Base-by-base conservation (phyloP, 345 rosid genomes). In the Rhodamnia rubescens region DNA sequence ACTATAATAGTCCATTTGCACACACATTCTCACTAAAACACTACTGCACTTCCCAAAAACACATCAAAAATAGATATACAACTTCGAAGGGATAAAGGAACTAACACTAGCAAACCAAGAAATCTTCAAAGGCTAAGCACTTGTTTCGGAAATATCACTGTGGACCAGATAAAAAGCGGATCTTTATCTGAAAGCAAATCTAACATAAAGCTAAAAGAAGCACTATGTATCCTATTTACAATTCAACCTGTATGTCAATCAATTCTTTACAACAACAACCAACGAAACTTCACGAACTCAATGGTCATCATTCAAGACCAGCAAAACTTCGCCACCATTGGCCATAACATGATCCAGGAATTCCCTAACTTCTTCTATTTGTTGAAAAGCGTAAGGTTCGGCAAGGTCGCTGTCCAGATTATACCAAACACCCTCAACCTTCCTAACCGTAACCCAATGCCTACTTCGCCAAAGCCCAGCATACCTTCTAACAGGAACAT, bases 391-490 rank as follows among this genome's bases (percentile, higher is more conserved):
- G 10, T 69, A 54, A 59, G 97, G 96, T 51, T 88, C 82, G 78
- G 50, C 9, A 29, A 96, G 96, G 90, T 98, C 98, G 90, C 99
- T 95, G 69, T 94, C 98, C 92, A 96, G 89, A 85, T 95, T 96
- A 90, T 95, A 96, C 99, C 98, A 96, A 81, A 92, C 88, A 83
- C 96, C 98, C 85, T 86, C 90, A 85, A 94, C 93, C 88, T 91
- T 92, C 83, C 95, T 94, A 91, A 96, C 8, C 11, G 96, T 88
- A 83, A 94, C 89, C 99, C 99, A 95, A 90, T 94, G 99, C 88
- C 99, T 93, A 85, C 95, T 78, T 89, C 89, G 94, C 97, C 99
- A 96, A 51, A 96, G 88, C 87, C 98, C 98, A 27, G 91, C 95
- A 74, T 92, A 93, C 83, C 95, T 84, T 83, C 89, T 92, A 24